Evolutionary conservation across 805 yeast species (phyloP).

Genomic region (Tetrapisispora namnaoensis): DNA sequence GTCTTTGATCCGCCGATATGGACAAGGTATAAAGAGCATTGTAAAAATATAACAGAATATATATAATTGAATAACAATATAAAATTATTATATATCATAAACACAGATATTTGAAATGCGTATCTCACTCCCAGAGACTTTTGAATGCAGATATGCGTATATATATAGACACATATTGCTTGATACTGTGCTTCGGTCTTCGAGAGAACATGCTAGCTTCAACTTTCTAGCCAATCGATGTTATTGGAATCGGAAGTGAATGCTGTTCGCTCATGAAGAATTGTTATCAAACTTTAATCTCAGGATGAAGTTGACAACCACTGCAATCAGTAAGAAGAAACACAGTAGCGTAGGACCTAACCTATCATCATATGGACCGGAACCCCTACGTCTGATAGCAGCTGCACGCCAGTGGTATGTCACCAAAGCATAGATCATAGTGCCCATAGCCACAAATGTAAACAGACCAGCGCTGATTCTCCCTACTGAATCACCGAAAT

Average conservation of each 20-base stretch:
- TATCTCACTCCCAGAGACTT: not conserved
- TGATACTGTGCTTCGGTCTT: too few relatives aligned
- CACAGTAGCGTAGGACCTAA: constrained; percentile 98
- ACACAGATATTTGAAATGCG: too few relatives aligned
- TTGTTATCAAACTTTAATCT: constrained; percentile 35
- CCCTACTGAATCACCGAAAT: constrained; percentile 92
- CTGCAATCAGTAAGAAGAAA: constrained; percentile 85
- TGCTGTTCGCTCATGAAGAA: not conserved
- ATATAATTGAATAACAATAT: too few relatives aligned
- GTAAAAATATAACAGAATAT: too few relatives aligned
- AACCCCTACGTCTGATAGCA: constrained; percentile 93
- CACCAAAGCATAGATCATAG: constrained; percentile 90
- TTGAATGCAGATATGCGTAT: not conserved
- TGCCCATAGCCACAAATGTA: constrained; percentile 93
- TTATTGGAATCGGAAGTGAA: not conserved
- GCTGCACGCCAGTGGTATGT: constrained; percentile 99
- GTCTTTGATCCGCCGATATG: too few relatives aligned
- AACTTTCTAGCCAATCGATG: too few relatives aligned
- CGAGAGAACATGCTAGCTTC: not conserved
- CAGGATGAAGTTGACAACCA: constrained; percentile 81
- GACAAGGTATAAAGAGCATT: too few relatives aligned
- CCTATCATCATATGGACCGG: constrained; percentile 99
- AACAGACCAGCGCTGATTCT: constrained; percentile 87
- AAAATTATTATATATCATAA: too few relatives aligned
- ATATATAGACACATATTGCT: too few relatives aligned